Percentiles rank a stretch among this genome's conserved stretches.
Evolutionary conservation across 2,329 filamentous ascomycete genomes (phyloP).

Genomic region (Epichloe coenophiala): DNA sequence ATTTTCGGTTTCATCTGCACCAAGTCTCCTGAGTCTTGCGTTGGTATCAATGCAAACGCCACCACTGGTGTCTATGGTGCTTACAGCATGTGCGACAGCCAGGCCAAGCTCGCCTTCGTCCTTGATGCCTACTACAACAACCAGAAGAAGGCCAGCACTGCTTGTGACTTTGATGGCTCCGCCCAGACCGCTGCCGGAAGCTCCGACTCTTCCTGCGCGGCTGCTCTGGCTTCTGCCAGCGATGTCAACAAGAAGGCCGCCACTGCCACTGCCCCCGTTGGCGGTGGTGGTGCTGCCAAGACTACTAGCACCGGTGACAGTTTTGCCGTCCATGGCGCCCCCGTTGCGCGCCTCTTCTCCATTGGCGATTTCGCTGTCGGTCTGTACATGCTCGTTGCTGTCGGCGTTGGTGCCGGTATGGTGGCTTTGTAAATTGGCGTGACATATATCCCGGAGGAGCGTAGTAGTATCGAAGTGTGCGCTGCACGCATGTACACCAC

Average conservation of each 20-base stretch:
- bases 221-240: slow-evolving; percentile 49
- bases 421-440: slow-evolving; percentile 32
- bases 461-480: slow-evolving; percentile 7
- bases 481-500: background rate
- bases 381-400: slow-evolving; percentile 37
- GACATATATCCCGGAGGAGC: background rate
- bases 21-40: slow-evolving; percentile 39
- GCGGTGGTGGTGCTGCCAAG: slow-evolving; percentile 4
- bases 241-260: slow-evolving; percentile 28
- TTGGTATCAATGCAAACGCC: slow-evolving; percentile 54
- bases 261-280: slow-evolving; percentile 4
- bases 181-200: slow-evolving; percentile 39
- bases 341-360: slow-evolving; percentile 26
- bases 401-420: slow-evolving; percentile 39
- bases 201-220: slow-evolving; percentile 39
- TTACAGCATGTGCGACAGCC: slow-evolving; percentile 61
- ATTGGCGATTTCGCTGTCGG: slow-evolving; percentile 35
- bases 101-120: slow-evolving; percentile 58
- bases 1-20: slow-evolving; percentile 69
- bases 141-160: slow-evolving; percentile 37
- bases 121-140: slow-evolving; percentile 59
- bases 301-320: slow-evolving; percentile 2
- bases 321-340: slow-evolving; percentile 8
- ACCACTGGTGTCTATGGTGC: slow-evolving; percentile 58
- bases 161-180: slow-evolving; percentile 59